Base-by-base conservation (phyloP, 2,329 filamentous ascomycete species). In the Trichoderma arundinaceum region DNA sequence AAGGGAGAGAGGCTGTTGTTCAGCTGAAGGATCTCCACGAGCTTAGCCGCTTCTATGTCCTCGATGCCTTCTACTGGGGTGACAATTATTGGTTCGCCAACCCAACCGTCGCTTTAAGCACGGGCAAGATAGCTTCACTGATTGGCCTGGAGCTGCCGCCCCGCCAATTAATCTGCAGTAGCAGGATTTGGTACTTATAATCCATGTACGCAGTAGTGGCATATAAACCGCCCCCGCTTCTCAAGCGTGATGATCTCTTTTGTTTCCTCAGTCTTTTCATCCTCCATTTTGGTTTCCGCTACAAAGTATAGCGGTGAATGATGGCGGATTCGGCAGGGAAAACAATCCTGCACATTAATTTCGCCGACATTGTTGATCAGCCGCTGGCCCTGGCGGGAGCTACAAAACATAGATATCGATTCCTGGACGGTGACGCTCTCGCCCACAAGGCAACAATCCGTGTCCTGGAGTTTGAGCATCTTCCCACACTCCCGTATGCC, bases 141-240 rank as follows among this genome's bases (percentile, higher is more conserved):
- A 63, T 63, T 63, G 60, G 60, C 32, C 49, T 63, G 60, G 39
- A n/a, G 60, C 39, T 32, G 60, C 13, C 15, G 60, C 39, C 60
- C 60, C 60, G 49, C 60, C 49, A 54, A 38, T 28, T 4, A 54
- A 19, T 22, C 39, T 38, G 59, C 38, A 38, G 53, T 62, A 39
- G 9, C n/a, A 13, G 19, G n/a, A 33, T 43, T 44, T 15, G 59
- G 44, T 59, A 10, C 19, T 57, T 35, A 13, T 33, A n/a, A 17
- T 3, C 1, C 22, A 28, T n/a, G 1, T 48, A 28, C 22, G 22
- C 22, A 28, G 22, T 28, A 28, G 22, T 28, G 22, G 13, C 28
- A 49, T 39, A 12, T 13, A 17, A 28, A 28, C n/a, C 35, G 1
- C 10, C 48, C 46, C 59, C n/a, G 15, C 46, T 17, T 33, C 10